Percentiles rank a stretch among this genome's conserved stretches.
phyloP scores from a whole-genome alignment of 1,284 basidiomycete genomes.

The Paramarasmius palmivorus region DNA sequence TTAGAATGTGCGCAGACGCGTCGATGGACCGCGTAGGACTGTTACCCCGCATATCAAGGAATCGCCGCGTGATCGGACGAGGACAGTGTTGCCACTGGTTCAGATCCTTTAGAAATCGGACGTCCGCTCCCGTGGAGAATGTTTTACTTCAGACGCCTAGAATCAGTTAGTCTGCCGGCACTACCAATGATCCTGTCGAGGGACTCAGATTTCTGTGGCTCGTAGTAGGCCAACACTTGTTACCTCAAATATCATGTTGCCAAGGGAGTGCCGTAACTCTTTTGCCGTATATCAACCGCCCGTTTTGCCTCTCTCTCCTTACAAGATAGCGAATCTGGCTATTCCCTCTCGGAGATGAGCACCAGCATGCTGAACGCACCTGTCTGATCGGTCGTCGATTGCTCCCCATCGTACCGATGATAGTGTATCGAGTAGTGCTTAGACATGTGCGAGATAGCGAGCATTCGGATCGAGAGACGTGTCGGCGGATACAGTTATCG shows the following conservation, averaged over 20 bases:
- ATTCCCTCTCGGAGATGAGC: constrained; percentile 73
- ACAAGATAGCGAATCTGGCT: constrained; percentile 89
- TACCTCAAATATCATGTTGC: constrained; percentile 89
- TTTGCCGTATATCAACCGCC: constrained; percentile 72
- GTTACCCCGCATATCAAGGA: constrained; percentile 90
- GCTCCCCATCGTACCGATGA: constrained; percentile 86
- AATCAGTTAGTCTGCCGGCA: constrained; percentile 90
- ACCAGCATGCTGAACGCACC: constrained; percentile 86
- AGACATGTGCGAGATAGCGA: constrained; percentile 77
- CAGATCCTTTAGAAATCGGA: constrained; percentile 19
- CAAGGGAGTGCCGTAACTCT: constrained; percentile 78
- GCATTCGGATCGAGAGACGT: constrained; percentile 54
- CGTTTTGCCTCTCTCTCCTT: constrained; percentile 83
- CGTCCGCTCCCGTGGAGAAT: constrained; percentile 30
- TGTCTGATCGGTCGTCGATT: constrained; percentile 78
- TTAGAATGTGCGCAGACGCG: not conserved
- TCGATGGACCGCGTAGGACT: constrained; percentile 45
- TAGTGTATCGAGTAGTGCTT: constrained; percentile 79
- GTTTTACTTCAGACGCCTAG: constrained; percentile 86
- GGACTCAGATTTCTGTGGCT: not conserved
- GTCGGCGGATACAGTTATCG: constrained; percentile 51
- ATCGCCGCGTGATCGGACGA: constrained; percentile 79
- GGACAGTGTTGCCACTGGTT: constrained; percentile 74
- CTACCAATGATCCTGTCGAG: constrained; percentile 86
- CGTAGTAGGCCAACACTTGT: constrained; percentile 9